These are phyloP conservation scores for Neurospora intermedia DNA, from an alignment of 495 filamentous ascomycete genomes.

Conservation along the genomic window DNA sequence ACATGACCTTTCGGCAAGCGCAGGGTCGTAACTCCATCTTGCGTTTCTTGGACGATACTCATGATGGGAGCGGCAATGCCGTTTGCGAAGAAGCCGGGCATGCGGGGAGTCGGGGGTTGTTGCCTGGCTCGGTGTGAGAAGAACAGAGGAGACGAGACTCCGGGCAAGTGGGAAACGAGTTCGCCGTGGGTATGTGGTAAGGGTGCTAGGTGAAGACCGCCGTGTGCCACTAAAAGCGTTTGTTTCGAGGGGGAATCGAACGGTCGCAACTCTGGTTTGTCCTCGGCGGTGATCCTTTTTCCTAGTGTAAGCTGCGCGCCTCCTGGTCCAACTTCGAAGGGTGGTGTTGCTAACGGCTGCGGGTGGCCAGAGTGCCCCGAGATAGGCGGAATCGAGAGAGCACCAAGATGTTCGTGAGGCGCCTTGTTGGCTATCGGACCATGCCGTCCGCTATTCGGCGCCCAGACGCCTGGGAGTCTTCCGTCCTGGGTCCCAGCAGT, in stretches of 20 bases:
- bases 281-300: constrained; percentile 9
- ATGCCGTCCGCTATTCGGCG: constrained; percentile 14
- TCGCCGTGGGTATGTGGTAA: constrained; percentile 10
- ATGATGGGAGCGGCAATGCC: constrained; percentile 50
- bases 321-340: neutral
- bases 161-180: constrained; percentile 15
- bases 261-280: constrained; percentile 1
- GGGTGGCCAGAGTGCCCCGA: neutral
- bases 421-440: constrained; percentile 9
- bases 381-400: neutral
- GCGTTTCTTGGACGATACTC: constrained; percentile 36
- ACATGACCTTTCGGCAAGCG: constrained; percentile 51
- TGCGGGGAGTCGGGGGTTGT: constrained; percentile 30
- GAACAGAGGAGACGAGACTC: constrained; percentile 42
- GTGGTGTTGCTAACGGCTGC: neutral
- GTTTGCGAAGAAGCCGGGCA: constrained; percentile 42
- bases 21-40: constrained; percentile 50
- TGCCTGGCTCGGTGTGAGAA: constrained; percentile 41
- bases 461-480: constrained; percentile 3
- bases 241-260: constrained; percentile 16
- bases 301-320: neutral
- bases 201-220: constrained; percentile 16
- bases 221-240: constrained; percentile 16
- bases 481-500: neutral
- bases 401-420: constrained; percentile 1